These are phyloP conservation scores for Rachicladosporium sp. DNA, from an alignment of 2,329 filamentous ascomycete genomes.

Conservation along the genomic window DNA sequence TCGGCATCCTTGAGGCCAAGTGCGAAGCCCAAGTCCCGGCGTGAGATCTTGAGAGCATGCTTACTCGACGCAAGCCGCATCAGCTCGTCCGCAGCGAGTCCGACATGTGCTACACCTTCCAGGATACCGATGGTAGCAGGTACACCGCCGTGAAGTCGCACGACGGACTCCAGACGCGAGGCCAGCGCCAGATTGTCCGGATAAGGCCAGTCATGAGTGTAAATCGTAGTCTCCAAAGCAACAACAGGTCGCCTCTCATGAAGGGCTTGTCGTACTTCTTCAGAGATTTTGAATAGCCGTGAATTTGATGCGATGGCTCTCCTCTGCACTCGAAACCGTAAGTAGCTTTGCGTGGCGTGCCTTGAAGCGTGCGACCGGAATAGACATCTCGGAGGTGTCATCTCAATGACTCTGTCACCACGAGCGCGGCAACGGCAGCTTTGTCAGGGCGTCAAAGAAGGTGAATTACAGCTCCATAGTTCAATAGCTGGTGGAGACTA, in stretches of 20 bases:
- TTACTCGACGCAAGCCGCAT: conserved; percentile 52
- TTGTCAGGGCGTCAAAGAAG: too few relatives aligned
- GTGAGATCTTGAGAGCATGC: conserved; percentile 67
- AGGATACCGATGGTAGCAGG: conserved; percentile 87
- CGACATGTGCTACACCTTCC: conserved; percentile 70
- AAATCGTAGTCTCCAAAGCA: conserved; percentile 89
- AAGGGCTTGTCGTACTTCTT: conserved; percentile 71
- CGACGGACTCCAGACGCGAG: conserved; percentile 65
- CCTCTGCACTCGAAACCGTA: too few relatives aligned
- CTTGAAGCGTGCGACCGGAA: too few relatives aligned
- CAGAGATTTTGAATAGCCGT: conserved; percentile 57
- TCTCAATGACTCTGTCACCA: too few relatives aligned
- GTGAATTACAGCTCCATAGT: too few relatives aligned
- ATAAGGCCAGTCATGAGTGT: conserved; percentile 75
- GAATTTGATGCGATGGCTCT: conserved; percentile 10
- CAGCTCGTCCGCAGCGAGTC: conserved; percentile 61
- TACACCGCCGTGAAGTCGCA: conserved; percentile 68
- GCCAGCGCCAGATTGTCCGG: conserved; percentile 64
- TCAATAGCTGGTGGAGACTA: too few relatives aligned
- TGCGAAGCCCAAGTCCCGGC: conserved; percentile 74
- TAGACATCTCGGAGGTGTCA: too few relatives aligned
- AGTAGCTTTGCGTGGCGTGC: too few relatives aligned
- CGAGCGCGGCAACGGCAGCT: too few relatives aligned
- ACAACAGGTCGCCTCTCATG: conserved; percentile 68
- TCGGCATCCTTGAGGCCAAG: conserved; percentile 58